phyloP scores from a whole-genome alignment of 805 yeast species.

The Candida alai region DNA sequence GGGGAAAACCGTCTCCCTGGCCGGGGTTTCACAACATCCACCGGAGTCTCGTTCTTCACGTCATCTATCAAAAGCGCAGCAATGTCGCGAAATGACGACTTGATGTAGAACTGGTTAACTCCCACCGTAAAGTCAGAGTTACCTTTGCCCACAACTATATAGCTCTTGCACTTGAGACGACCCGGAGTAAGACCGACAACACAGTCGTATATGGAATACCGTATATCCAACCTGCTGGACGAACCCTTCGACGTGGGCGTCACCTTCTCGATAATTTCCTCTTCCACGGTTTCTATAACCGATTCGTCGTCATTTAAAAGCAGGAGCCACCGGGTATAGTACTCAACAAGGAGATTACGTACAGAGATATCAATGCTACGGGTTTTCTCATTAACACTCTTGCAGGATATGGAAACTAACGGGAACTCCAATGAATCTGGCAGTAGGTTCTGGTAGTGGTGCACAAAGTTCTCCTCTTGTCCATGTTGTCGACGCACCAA shows the following conservation, averaged over 20 bases:
- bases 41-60: slow-evolving; percentile 8
- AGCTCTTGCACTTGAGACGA: slow-evolving; percentile 50
- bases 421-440: slow-evolving; percentile 15
- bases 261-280: slow-evolving; percentile 11
- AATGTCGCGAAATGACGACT: slow-evolving; percentile 47
- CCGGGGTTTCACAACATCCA: not conserved
- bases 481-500: slow-evolving; percentile 13
- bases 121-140: slow-evolving; percentile 44
- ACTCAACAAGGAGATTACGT: slow-evolving; percentile 48
- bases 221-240: slow-evolving; percentile 20
- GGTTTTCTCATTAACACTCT: slow-evolving; percentile 22
- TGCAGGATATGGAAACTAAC: slow-evolving; percentile 17
- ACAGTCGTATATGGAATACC: slow-evolving; percentile 46
- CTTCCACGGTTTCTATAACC: slow-evolving; percentile 10
- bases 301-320: slow-evolving; percentile 24
- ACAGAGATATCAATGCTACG: slow-evolving; percentile 40
- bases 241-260: slow-evolving; percentile 10
- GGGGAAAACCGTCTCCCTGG: not conserved
- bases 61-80: slow-evolving; percentile 66
- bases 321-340: slow-evolving; percentile 57
- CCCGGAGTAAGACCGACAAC: slow-evolving; percentile 64
- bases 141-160: slow-evolving; percentile 51
- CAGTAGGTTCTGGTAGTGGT: slow-evolving; percentile 18
- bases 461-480: slow-evolving; percentile 16
- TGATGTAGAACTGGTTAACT: slow-evolving; percentile 28